Conservation (phyloP, 1,284 basidiomycete species). For the Anthracocystis setariae region DNA sequence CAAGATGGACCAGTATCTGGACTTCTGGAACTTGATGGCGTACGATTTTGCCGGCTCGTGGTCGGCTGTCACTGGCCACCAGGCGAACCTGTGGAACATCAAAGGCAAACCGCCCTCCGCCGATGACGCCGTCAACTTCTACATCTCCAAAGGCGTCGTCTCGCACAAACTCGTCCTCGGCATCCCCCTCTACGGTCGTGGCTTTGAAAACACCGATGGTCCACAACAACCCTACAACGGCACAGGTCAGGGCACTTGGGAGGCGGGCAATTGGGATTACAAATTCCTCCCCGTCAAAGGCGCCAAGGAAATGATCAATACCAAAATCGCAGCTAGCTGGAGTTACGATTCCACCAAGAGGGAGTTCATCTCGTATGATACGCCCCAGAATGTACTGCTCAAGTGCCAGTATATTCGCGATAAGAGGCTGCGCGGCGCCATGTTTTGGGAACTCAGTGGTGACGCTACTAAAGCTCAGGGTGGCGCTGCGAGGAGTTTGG, state of each 20-base stretch:
- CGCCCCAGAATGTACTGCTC: conserved; percentile 75
- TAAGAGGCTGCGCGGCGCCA: conserved; percentile 79
- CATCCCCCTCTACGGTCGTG: conserved; percentile 73
- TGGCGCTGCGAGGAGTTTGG: conserved; percentile 46
- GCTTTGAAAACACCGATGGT: conserved; percentile 81
- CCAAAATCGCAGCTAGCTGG: conserved; percentile 78
- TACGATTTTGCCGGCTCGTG: conserved; percentile 69
- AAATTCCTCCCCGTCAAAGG: conserved; percentile 78
- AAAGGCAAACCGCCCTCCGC: conserved; percentile 71
- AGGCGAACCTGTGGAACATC: conserved; percentile 77
- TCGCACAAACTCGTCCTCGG: conserved; percentile 82
- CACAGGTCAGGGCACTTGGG: conserved; percentile 78
- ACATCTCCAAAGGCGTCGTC: conserved; percentile 76
- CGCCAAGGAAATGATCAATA: conserved; percentile 77
- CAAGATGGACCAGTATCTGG: conserved; percentile 78
- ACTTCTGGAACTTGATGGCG: conserved; percentile 93
- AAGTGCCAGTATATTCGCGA: conserved; percentile 81
- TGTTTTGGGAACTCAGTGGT: conserved; percentile 72
- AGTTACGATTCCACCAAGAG: conserved; percentile 76
- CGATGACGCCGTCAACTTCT: conserved; percentile 78
- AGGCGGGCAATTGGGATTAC: conserved; percentile 74
- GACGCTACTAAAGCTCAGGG: conserved; percentile 56
- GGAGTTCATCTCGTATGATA: conserved; percentile 84
- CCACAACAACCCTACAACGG: conserved; percentile 80
- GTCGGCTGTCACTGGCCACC: conserved; percentile 79